Conservation (phyloP, 1,284 basidiomycete genomes). For the Grifola frondosa region DNA sequence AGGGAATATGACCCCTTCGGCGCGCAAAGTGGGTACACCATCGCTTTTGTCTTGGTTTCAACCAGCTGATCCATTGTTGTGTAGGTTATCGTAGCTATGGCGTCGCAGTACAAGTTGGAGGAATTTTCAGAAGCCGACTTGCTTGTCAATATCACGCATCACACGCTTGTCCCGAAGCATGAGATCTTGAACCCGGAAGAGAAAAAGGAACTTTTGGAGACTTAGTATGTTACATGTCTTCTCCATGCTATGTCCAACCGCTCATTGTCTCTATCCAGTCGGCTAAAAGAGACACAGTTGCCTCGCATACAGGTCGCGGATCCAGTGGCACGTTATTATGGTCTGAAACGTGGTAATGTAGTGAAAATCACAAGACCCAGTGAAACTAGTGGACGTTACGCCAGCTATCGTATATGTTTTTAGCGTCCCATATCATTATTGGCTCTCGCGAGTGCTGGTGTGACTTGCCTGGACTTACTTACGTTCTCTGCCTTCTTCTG, state of each 20-base stretch:
- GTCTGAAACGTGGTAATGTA: constrained; percentile 91
- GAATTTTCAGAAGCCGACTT: constrained; percentile 97
- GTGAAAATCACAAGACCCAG: constrained; percentile 98
- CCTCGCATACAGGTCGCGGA: constrained; percentile 96
- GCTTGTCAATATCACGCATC: constrained; percentile 96
- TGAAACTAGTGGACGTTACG: constrained; percentile 95
- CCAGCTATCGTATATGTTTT: constrained; percentile 89
- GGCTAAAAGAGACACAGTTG: constrained; percentile 96
- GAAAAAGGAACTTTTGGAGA: constrained; percentile 84
- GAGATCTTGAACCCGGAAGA: constrained; percentile 86
- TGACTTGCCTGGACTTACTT: background rate
- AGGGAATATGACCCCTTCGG: constrained; percentile 95
- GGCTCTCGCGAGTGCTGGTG: constrained; percentile 1
- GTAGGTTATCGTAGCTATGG: constrained; percentile 89
- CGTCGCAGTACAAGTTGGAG: constrained; percentile 84
- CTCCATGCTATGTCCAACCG: constrained; percentile 5
- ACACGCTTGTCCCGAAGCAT: constrained; percentile 93
- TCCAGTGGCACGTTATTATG: constrained; percentile 97
- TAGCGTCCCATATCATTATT: constrained; percentile 34
- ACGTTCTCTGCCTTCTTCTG: constrained; percentile 6
- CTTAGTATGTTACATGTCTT: constrained; percentile 74
- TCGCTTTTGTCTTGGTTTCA: constrained; percentile 1
- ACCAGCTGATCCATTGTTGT: constrained; percentile 8
- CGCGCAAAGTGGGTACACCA: constrained; percentile 73
- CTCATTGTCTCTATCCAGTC: constrained; percentile 49